Evolutionary conservation across 176 grass and related monocot genomes (phyloP).

Genomic region (bread wheat (Triticum aestivum)): DNA sequence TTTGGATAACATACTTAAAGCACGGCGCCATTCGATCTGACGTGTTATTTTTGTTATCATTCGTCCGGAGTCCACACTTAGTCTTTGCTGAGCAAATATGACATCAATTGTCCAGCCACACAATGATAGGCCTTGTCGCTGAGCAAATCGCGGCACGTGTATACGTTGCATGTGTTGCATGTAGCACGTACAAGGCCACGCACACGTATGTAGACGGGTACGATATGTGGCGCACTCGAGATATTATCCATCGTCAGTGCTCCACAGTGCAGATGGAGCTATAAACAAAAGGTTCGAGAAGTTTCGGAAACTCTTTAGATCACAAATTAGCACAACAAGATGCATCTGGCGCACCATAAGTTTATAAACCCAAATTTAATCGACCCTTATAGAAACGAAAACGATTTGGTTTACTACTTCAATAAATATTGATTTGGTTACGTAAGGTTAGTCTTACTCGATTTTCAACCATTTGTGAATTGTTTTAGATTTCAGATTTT

Average conservation of each 20-base stretch:
- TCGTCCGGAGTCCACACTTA: background rate
- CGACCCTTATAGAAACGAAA: too few species aligned
- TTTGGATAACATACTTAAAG: background rate
- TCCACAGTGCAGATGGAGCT: background rate
- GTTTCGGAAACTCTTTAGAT: too few species aligned
- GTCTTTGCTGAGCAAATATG: background rate
- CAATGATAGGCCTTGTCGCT: background rate
- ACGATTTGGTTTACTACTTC: too few species aligned
- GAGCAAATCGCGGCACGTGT: background rate
- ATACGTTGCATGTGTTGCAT: background rate
- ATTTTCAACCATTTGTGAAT: too few species aligned
- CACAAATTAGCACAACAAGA: too few species aligned
- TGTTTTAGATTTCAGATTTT: too few species aligned
- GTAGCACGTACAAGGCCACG: too few species aligned
- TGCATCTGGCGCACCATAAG: too few species aligned
- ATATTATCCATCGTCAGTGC: background rate
- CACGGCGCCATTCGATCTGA: background rate
- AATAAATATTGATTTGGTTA: too few species aligned
- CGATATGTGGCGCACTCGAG: background rate
- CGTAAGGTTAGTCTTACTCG: too few species aligned
- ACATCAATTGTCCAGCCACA: background rate
- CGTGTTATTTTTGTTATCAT: background rate
- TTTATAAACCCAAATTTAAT: too few species aligned
- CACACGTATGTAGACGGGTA: background rate
- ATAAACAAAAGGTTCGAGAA: background rate